Evolutionary conservation across 306 rosid genomes (phyloP), one percentile per base, ranked within the genome.

Genomic region (Datisca glomerata): DNA sequence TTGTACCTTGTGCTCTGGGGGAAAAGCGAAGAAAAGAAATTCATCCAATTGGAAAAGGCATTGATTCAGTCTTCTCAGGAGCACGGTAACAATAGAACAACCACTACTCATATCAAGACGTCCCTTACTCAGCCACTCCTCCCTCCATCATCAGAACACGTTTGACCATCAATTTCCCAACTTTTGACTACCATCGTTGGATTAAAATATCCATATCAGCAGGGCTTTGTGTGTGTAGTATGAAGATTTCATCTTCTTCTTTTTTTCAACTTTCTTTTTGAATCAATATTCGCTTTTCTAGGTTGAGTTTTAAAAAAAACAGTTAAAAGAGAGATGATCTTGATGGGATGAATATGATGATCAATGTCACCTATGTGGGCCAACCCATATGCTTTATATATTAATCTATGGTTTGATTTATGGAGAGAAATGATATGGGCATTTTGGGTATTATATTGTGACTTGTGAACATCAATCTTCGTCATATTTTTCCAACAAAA

Each of bases 81-180:
- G n/a, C 57, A 51, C 57, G 7, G 21, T 14, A 51, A 39, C 57
- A 51, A 4, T 25, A 18, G 45, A 12, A 27, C 57, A 38, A 15
- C 3, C 3, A 38, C 57, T 12, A 7, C 45, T 0, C 56, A 16
- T 39, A 50, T 50, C 56, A 50, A 50, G 34, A 18, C 56, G 56
- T 67, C 89, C 32, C 76, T 87, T 23, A 56, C 69, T 53, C 85
- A 83, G 59, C 94, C 94, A 37, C 97, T 87, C 15, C 79, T 87
- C 24, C 82, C 81, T 62, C 61, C 94, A 22, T 74, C 93, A 19
- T 70, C 91, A 35, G 97, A 83, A 45, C 83, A 65, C 55, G 97
- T 89, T 27, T 89, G 63, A 84, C 57, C 53, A 14, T 6, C 5
- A 27, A 45, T 8, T 28, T 14, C 64, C 55, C 54, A 22, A 59